Percentiles rank a stretch among this genome's conserved stretches.
Conservation (phyloP, 176 grass and related monocot genomes). For the Carex kokanica region DNA sequence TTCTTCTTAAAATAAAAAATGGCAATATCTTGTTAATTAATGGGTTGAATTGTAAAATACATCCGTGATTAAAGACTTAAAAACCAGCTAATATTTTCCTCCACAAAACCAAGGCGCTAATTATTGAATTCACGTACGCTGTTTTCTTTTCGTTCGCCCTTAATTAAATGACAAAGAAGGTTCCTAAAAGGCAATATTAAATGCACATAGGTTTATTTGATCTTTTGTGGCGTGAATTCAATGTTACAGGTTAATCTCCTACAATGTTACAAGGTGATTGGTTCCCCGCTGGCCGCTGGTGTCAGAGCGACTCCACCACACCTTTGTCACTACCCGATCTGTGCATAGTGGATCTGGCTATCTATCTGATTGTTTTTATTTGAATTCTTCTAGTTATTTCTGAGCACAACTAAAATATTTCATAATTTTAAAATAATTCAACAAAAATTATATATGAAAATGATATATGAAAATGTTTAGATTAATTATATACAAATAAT, state of each 20-base stretch:
- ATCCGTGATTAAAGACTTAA: background rate
- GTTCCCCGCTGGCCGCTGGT: too few species aligned
- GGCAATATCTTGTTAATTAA: background rate
- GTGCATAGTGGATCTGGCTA: background rate
- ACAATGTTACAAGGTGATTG: too few species aligned
- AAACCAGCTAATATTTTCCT: background rate
- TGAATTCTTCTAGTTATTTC: background rate
- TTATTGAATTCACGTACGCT: background rate
- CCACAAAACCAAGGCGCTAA: background rate
- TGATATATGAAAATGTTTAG: too few species aligned
- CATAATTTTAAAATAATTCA: too few species aligned
- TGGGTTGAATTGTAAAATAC: background rate
- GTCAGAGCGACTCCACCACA: background rate
- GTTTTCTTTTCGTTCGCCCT: too few species aligned
- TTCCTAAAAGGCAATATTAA: background rate
- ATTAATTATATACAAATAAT: too few species aligned
- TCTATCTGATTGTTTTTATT: background rate
- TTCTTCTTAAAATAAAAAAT: too few species aligned
- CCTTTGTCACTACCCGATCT: background rate
- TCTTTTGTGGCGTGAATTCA: background rate
- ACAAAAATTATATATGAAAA: too few species aligned
- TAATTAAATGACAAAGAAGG: background rate
- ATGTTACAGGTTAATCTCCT: background rate
- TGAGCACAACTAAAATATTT: background rate
- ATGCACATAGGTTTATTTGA: background rate